Percentiles rank a stretch among this genome's conserved stretches.
Evolutionary conservation across 345 rosid genomes (phyloP).

Genomic region (Eucalyptus cloeziana): DNA sequence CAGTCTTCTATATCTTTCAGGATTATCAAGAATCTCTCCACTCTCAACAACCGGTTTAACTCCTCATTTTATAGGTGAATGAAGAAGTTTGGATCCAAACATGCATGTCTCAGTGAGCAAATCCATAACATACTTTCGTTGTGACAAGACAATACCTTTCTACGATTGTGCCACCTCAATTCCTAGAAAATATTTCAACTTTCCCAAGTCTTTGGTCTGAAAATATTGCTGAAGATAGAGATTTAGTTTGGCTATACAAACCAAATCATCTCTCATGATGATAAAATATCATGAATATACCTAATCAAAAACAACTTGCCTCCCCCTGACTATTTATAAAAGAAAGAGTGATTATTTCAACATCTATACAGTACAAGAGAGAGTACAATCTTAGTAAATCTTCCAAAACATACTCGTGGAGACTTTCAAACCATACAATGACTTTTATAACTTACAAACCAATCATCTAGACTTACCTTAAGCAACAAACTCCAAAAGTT

Average conservation of each 20-base stretch:
- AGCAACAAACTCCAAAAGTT: too few species aligned
- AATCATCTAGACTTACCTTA: too few species aligned
- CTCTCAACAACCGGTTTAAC: background rate
- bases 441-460: too few species aligned
- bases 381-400: too few species aligned
- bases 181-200: background rate
- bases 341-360: too few species aligned
- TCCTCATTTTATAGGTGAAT: too few species aligned
- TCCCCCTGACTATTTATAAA: too few species aligned
- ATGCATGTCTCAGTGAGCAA: background rate
- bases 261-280: too few species aligned
- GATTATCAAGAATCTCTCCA: background rate
- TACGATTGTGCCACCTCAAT: background rate
- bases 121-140: background rate
- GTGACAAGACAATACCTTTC: background rate
- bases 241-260: background rate
- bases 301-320: too few species aligned
- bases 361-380: too few species aligned
- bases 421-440: too few species aligned
- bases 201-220: background rate
- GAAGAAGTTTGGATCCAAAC: background rate
- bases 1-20: background rate
- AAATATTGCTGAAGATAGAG: background rate
- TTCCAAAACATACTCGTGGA: rapidly evolving
- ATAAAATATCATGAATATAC: too few species aligned